Evolutionary conservation across 2,329 filamentous ascomycete species (phyloP), one percentile per base, ranked within the genome.

Genomic region (Thielaviopsis musarum): DNA sequence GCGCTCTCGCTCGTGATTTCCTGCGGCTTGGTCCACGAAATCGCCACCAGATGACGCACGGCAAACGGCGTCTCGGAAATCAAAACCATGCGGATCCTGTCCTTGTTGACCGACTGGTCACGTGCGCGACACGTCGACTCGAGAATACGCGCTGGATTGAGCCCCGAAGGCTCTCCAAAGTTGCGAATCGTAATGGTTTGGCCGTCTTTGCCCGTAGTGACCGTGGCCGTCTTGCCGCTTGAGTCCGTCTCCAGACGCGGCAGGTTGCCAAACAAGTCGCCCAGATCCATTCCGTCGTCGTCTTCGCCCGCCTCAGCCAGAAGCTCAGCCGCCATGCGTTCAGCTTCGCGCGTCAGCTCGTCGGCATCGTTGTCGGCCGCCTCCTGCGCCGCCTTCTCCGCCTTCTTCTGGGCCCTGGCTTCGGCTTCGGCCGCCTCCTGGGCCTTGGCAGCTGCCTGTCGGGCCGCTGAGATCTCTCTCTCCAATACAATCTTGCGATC

Each of bases 111-210:
- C 12, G 22, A 51, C 1, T 84, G 74, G 67, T 95, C 89, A 70
- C 88, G 87, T 63, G 89, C 81, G 65, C 86, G 84, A 69, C 91
- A 94, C n/a, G 88, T 81, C 69, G 96, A 91, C 69, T 96, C 90
- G 13, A 97, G 72, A 28, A 88, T 77, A 64, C 86, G 79, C 63
- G 82, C 80, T 17, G 91, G 91, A 65, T 75, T 87, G 30, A 95
- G 71, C 7, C 91, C 91, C 15, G 80, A 80, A 75, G 83, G 84
- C 69, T 88, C 89, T 1, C 88, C 90, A 75, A 97, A 96, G 66
- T 96, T 86, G 52, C 87, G 78, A 55, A 95, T 78, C 5, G 61
- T 58, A 41, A 62, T 52, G 9, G 51, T 59, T 24, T 59, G 57
- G 1, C 81, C 77, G 63, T 79, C 70, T 59, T 73, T 64, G 54